Conservation (phyloP, 83 land plant genomes). For the Larix sibirica region DNA sequence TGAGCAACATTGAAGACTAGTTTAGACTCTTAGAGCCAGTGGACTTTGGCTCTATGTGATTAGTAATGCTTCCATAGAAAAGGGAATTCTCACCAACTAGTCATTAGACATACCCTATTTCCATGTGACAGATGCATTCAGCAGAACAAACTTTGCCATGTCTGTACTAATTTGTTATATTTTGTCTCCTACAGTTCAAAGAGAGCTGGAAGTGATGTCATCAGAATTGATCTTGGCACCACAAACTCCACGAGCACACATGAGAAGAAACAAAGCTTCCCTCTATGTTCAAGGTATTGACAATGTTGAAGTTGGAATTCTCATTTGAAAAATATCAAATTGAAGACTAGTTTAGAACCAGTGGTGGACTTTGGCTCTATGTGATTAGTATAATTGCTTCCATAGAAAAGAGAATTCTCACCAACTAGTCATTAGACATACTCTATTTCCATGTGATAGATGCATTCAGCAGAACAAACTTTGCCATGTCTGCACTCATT, state of each 20-base stretch:
- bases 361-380: too few relatives aligned
- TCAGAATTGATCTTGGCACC: conserved; percentile 15
- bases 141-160: not conserved
- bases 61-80: too few relatives aligned
- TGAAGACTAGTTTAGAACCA: too few relatives aligned
- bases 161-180: not conserved
- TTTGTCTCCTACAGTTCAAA: not conserved
- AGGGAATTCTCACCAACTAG: not conserved
- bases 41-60: too few relatives aligned
- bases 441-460: not conserved
- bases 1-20: too few relatives aligned
- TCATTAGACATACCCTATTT: not conserved
- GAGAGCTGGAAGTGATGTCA: not conserved
- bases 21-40: too few relatives aligned
- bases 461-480: not conserved
- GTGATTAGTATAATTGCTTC: too few relatives aligned
- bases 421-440: not conserved
- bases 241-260: conserved; percentile 2
- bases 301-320: too few relatives aligned
- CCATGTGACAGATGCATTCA: not conserved
- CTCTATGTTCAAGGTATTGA: too few relatives aligned
- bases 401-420: not conserved
- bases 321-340: too few relatives aligned
- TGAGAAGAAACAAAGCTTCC: too few relatives aligned
- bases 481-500: not conserved